These are phyloP conservation scores for Chaetomium olivaceum DNA, from an alignment of 2,329 filamentous ascomycete species.

Conservation along the genomic window DNA sequence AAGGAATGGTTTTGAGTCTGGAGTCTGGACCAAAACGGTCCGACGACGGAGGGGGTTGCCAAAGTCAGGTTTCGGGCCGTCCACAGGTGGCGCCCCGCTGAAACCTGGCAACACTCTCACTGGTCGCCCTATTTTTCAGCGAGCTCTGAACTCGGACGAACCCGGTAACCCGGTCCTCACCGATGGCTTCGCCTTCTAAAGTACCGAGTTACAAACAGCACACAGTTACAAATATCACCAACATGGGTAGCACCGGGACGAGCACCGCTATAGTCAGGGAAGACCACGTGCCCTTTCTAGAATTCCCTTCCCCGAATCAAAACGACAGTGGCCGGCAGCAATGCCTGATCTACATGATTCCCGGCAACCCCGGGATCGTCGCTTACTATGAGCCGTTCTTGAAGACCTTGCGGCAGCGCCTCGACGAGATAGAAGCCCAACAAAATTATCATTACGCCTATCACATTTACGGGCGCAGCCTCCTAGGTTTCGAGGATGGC, in stretches of 20 bases:
- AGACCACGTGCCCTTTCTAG: constrained; percentile 21
- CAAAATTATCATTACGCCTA: constrained; percentile 41
- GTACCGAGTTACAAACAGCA: neutral
- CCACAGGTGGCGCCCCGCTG: constrained; percentile 12
- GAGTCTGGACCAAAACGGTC: neutral
- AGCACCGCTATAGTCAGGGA: constrained; percentile 1
- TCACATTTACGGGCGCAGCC: constrained; percentile 59
- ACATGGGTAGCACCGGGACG: neutral
- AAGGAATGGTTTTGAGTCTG: neutral
- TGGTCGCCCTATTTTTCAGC: constrained; percentile 15
- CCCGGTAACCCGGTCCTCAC: neutral
- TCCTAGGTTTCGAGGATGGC: constrained; percentile 58
- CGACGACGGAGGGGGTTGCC: neutral
- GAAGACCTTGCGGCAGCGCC: constrained; percentile 53
- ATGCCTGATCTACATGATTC: constrained; percentile 67
- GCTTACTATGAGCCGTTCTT: constrained; percentile 73
- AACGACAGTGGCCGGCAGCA: constrained; percentile 14
- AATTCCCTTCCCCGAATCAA: constrained; percentile 21
- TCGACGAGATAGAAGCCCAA: constrained; percentile 46
- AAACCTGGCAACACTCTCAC: neutral
- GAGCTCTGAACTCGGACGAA: neutral
- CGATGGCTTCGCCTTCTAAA: neutral
- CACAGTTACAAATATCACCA: neutral
- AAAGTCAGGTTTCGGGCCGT: neutral
- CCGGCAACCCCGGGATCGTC: constrained; percentile 75